phyloP scores from a whole-genome alignment of 352 stramenopile genomes.

The Thalassiosira ordinaria region DNA sequence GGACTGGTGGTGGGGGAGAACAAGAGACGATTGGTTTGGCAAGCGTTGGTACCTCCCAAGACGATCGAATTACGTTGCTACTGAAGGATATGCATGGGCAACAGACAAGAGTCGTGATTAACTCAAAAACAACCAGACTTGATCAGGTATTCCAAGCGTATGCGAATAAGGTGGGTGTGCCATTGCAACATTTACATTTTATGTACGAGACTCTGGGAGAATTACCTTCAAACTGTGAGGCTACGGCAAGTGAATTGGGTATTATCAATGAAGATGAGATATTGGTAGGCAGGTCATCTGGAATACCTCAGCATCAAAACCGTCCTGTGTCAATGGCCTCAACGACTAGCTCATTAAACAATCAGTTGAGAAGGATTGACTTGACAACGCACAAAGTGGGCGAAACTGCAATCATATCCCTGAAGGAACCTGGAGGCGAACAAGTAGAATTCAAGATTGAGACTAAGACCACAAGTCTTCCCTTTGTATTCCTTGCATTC shows the following conservation, averaged over 20 bases:
- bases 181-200: neutral
- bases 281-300: too few species aligned
- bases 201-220: neutral
- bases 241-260: neutral
- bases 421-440: constrained; percentile 1
- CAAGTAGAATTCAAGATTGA: constrained; percentile 8
- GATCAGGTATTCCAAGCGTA: neutral
- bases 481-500: neutral
- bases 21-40: neutral
- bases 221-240: neutral
- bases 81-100: too few species aligned
- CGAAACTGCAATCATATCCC: neutral
- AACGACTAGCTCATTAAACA: too few species aligned
- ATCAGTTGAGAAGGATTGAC: neutral
- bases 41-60: neutral
- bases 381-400: neutral
- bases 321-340: too few species aligned
- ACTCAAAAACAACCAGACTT: neutral
- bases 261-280: too few species aligned
- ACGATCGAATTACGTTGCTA: neutral
- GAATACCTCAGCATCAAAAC: too few species aligned
- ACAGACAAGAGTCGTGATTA: too few species aligned
- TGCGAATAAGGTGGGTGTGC: neutral
- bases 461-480: neutral
- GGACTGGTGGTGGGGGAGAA: neutral